Evolutionary conservation across 768 basidiomycete genomes (phyloP).

Genomic region (Termitomyces bulborhizus): DNA sequence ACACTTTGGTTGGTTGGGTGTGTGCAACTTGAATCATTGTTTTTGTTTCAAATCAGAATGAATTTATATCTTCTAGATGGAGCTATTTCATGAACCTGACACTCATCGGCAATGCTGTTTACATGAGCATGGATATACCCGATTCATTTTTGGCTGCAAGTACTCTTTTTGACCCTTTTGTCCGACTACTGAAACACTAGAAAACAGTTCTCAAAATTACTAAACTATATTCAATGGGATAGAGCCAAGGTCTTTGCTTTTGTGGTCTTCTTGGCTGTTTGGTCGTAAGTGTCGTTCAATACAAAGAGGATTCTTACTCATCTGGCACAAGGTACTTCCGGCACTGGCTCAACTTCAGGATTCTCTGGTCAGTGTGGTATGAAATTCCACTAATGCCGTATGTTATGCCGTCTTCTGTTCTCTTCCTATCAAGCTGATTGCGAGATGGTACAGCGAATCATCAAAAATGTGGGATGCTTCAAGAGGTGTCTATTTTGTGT

Average conservation of each 20-base stretch:
- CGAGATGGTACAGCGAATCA: conserved; percentile 33
- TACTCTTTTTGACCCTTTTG: conserved; percentile 5
- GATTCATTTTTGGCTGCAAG: conserved; percentile 83
- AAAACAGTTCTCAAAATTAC: conserved; percentile 68
- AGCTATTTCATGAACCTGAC: conserved; percentile 80
- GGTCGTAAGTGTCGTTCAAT: conserved; percentile 61
- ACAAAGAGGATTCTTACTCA: not conserved
- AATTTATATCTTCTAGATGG: conserved; percentile 46
- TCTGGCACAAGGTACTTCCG: conserved; percentile 71
- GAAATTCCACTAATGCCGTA: conserved; percentile 76
- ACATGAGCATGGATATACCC: conserved; percentile 95
- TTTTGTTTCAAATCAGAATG: conserved; percentile 2
- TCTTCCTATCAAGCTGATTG: not conserved
- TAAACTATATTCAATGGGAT: conserved; percentile 80
- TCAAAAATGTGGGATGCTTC: conserved; percentile 52
- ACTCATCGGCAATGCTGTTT: conserved; percentile 85
- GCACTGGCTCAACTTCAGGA: conserved; percentile 81
- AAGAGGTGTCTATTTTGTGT: conserved; percentile 61
- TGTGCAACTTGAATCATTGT: conserved; percentile 13
- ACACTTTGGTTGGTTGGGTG: conserved; percentile 94
- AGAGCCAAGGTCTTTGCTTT: conserved; percentile 59
- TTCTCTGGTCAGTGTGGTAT: conserved; percentile 82
- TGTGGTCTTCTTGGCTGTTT: conserved; percentile 57
- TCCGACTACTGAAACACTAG: not conserved
- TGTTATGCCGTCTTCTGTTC: conserved; percentile 21